Conservation (phyloP, 1,284 basidiomycete genomes). For the Ganoderma meredithae region DNA sequence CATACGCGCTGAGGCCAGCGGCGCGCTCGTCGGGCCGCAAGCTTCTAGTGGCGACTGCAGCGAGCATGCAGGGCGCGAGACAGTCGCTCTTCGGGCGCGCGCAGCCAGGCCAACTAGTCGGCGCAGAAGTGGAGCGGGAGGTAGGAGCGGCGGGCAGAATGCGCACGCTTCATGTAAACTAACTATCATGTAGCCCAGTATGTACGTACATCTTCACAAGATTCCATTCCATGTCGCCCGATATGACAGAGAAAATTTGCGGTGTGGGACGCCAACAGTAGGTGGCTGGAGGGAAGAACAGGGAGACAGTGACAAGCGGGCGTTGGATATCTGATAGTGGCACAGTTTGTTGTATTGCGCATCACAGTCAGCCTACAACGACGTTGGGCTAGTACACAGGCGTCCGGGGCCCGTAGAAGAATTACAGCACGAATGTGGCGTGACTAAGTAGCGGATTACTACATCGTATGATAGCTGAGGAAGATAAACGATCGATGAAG, state of each 20-base stretch:
- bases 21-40: not conserved
- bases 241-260: not conserved
- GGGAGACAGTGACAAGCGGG: not conserved
- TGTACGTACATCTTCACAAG: not conserved
- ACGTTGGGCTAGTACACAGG: not conserved
- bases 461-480: conserved; percentile 14
- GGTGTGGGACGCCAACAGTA: not conserved
- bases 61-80: not conserved
- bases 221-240: not conserved
- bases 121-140: not conserved
- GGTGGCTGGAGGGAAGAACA: not conserved
- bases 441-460: conserved; percentile 14
- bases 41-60: not conserved
- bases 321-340: not conserved
- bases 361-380: conserved; percentile 8
- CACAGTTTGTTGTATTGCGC: conserved; percentile 3
- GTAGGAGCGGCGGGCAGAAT: not conserved
- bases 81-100: conserved; percentile 3
- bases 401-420: not conserved
- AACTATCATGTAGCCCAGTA: not conserved
- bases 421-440: conserved; percentile 2
- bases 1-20: not conserved
- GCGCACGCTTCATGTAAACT: not conserved
- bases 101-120: not conserved
- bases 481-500: not conserved